Evolutionary conservation across 2,329 filamentous ascomycete genomes (phyloP).

Genomic region (Aspergillus sojae): DNA sequence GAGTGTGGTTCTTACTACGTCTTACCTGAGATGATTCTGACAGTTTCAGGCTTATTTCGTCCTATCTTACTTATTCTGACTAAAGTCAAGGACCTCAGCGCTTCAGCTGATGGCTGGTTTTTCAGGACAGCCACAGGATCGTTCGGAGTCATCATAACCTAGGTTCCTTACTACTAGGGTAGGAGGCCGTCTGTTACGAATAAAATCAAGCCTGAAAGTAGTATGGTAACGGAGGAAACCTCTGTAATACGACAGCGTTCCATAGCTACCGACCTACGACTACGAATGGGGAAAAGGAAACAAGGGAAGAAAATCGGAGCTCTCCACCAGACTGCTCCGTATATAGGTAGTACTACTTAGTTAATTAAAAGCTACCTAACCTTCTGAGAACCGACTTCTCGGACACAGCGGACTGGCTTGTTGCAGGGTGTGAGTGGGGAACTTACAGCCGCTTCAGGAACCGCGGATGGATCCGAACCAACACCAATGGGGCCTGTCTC

Average conservation of each 20-base stretch:
- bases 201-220: background rate
- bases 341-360: slow-evolving; percentile 8
- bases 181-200: slow-evolving; percentile 8
- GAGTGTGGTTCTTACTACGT: background rate
- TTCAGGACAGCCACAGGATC: background rate
- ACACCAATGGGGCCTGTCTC: slow-evolving; percentile 23
- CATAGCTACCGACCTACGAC: background rate
- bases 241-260: slow-evolving; percentile 6
- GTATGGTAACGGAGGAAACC: slow-evolving; percentile 8
- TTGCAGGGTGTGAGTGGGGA: slow-evolving; percentile 33
- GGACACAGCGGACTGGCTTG: slow-evolving; percentile 27
- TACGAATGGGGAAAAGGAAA: slow-evolving; percentile 10
- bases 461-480: slow-evolving; percentile 36
- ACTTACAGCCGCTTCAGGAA: slow-evolving; percentile 31
- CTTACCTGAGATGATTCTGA: slow-evolving; percentile 3
- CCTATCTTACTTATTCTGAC: background rate
- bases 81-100: background rate
- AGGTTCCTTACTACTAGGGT: background rate
- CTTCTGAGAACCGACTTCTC: slow-evolving; percentile 32
- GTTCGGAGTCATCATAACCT: background rate
- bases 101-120: background rate
- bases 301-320: slow-evolving; percentile 15
- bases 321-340: slow-evolving; percentile 22
- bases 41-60: background rate
- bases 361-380: slow-evolving; percentile 23